Percentiles rank a stretch among this genome's conserved stretches.
phyloP scores from a whole-genome alignment of 495 filamentous ascomycete genomes.

The Penicillium salamii region DNA sequence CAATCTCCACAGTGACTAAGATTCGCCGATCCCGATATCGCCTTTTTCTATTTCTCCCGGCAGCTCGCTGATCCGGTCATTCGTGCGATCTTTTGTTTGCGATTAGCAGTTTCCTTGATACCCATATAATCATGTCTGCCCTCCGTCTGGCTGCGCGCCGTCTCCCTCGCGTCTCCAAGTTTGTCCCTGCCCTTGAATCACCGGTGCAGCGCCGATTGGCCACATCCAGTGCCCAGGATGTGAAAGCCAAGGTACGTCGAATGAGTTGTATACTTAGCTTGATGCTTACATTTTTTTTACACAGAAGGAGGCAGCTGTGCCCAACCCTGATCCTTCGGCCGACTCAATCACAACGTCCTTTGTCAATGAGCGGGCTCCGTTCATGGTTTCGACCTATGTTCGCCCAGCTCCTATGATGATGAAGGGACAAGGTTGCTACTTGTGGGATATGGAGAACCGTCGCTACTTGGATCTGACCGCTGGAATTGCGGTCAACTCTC shows the following conservation, averaged over 20 bases:
- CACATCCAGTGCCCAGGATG: conserved; percentile 26
- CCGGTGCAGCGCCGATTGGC: conserved; percentile 38
- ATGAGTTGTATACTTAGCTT: not conserved
- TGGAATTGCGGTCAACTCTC: conserved; percentile 90
- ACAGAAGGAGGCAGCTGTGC: conserved; percentile 61
- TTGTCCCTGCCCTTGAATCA: conserved; percentile 34
- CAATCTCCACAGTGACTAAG: conserved; percentile 26
- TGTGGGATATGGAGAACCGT: conserved; percentile 87
- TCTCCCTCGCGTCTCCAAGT: conserved; percentile 31
- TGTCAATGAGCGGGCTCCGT: conserved; percentile 68
- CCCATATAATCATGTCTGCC: conserved; percentile 15
- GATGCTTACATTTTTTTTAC: conserved; percentile 7
- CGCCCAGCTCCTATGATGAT: conserved; percentile 88
- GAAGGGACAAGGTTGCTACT: conserved; percentile 77
- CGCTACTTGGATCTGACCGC: conserved; percentile 92
- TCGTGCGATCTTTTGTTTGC: conserved; percentile 2
- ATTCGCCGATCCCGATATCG: conserved; percentile 36
- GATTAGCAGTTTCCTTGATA: not conserved
- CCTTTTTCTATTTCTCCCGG: conserved; percentile 24
- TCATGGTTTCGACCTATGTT: conserved; percentile 93
- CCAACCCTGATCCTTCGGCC: conserved; percentile 72
- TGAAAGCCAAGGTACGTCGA: conserved; percentile 21
- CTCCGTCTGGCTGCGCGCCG: conserved; percentile 42
- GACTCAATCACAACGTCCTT: conserved; percentile 77
- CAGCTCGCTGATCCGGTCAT: conserved; percentile 3